A percentile compares a stretch with the other conserved stretches of the same genome.
These are phyloP conservation scores for Apiospora phragmitis DNA, from an alignment of 2,329 filamentous ascomycete genomes.

Conservation along the genomic window DNA sequence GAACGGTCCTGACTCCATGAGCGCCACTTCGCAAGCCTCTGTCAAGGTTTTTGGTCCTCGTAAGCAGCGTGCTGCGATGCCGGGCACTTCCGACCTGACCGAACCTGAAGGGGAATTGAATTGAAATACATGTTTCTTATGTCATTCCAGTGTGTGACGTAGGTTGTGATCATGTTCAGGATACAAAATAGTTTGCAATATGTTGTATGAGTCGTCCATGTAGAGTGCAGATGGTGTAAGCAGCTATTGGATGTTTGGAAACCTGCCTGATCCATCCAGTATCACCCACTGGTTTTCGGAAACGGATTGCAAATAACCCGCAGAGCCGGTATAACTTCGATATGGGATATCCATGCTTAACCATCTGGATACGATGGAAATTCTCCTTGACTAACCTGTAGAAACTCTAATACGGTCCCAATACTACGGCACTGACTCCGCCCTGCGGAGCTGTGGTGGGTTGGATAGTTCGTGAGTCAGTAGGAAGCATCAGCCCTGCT, in stretches of 20 bases:
- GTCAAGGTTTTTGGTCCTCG: not conserved
- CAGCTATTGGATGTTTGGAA: not conserved
- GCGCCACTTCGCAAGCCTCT: not conserved
- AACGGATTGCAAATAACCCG: not conserved
- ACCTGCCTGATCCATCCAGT: not conserved
- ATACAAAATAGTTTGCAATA: not conserved
- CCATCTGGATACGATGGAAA: not conserved
- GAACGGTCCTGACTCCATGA: not conserved
- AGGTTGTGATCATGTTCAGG: not conserved
- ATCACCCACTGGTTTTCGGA: not conserved
- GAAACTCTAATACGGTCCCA: not conserved
- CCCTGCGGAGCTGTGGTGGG: not conserved
- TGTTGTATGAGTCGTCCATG: not conserved
- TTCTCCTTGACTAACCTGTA: not conserved
- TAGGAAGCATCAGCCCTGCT: not conserved
- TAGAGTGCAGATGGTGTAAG: not conserved
- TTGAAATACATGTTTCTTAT: not conserved
- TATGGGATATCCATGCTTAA: not conserved
- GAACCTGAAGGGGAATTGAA: not conserved
- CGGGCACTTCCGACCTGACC: not conserved
- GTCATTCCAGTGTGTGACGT: not conserved
- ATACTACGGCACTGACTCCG: not conserved
- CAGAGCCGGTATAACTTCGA: not conserved
- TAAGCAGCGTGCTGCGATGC: not conserved
- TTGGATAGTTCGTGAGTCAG: conserved; percentile 1